A percentile compares a stretch with the other conserved stretches of the same genome.
Evolutionary conservation across 371 early-diverging fungal genomes (phyloP).

Genomic region (Mortierella sp.): DNA sequence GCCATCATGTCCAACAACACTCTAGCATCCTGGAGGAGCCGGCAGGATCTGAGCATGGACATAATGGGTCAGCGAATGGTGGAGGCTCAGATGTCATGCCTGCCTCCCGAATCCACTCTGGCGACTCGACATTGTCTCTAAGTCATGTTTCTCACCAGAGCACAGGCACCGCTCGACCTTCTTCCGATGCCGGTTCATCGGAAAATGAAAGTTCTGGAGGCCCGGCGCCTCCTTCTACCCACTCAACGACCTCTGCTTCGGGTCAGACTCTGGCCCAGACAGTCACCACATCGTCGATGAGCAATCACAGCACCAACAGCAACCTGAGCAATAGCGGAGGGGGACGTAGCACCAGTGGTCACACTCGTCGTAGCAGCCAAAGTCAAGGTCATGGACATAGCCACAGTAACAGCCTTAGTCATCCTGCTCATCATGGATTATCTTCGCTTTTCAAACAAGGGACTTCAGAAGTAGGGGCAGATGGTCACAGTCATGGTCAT

Average conservation of each 20-base stretch:
- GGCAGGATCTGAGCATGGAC: constrained; percentile 2
- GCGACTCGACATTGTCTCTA: too few species aligned
- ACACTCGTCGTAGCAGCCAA: too few species aligned
- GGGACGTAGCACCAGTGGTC: neutral
- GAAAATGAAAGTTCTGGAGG: constrained; percentile 7
- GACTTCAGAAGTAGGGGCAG: constrained; percentile 11
- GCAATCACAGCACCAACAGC: neutral
- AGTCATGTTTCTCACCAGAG: too few species aligned
- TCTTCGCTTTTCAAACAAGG: constrained; percentile 18
- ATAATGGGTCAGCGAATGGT: too few species aligned
- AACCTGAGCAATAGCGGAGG: neutral
- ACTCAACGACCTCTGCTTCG: constrained; percentile 15
- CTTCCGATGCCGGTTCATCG: too few species aligned
- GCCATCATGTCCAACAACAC: constrained; percentile 3
- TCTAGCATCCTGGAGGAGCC: constrained; percentile 32
- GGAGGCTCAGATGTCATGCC: too few species aligned
- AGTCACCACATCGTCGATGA: constrained; percentile 7
- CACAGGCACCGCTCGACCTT: too few species aligned
- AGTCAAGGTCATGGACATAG: too few species aligned
- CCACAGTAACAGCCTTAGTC: too few species aligned
- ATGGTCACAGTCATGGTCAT: constrained; percentile 8
- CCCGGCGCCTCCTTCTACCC: constrained; percentile 21
- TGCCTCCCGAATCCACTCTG: too few species aligned
- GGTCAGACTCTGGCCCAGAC: constrained; percentile 16
- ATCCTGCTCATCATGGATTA: neutral